A percentile compares a stretch with the other conserved stretches of the same genome.
These are phyloP conservation scores for Eucalyptus globulus DNA, from an alignment of 345 rosid genomes.

Conservation along the genomic window DNA sequence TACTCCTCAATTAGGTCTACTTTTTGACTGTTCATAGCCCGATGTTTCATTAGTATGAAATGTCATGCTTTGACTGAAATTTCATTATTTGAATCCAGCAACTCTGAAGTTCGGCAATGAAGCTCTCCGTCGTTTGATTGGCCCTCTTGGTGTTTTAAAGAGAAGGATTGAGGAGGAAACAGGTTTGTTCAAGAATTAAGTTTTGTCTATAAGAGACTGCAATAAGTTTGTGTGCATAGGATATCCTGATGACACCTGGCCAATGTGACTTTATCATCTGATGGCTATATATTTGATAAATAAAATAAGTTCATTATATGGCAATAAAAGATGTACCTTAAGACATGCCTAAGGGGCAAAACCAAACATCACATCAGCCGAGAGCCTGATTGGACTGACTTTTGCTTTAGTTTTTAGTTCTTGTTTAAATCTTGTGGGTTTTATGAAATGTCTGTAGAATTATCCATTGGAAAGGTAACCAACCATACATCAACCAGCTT, in stretches of 20 bases:
- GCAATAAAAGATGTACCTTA: neutral
- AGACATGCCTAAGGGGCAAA: neutral
- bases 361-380: neutral
- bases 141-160: conserved; percentile 76
- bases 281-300: neutral
- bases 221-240: neutral
- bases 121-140: conserved; percentile 72
- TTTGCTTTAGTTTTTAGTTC: neutral
- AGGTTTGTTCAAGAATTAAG: conserved; percentile 28
- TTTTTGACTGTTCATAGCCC: neutral
- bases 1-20: conserved; percentile 66
- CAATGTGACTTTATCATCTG: neutral
- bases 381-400: neutral
- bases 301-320: neutral
- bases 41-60: neutral
- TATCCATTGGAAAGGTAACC: neutral
- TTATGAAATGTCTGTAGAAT: neutral
- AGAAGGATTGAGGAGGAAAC: conserved; percentile 91
- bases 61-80: neutral
- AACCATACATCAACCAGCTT: neutral
- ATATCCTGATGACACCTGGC: neutral
- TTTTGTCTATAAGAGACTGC: neutral
- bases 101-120: conserved; percentile 76
- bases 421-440: neutral
- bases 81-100: conserved; percentile 29